These are phyloP conservation scores for Akanthomyces dipterigenus DNA, from an alignment of 2,329 filamentous ascomycete species.

Conservation along the genomic window DNA sequence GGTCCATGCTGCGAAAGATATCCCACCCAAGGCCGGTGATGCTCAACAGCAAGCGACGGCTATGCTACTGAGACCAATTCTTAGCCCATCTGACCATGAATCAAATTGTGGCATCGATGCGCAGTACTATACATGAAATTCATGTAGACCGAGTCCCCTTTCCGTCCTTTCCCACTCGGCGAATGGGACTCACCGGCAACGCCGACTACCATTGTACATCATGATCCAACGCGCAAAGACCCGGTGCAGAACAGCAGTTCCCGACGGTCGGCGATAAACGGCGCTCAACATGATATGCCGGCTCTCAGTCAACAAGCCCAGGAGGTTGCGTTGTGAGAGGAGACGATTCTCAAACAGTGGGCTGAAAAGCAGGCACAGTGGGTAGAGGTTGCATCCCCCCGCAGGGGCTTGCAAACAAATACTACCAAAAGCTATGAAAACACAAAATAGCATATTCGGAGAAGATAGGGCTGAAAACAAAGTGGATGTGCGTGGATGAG, in stretches of 20 bases:
- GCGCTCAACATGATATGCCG: neutral
- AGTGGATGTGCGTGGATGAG: neutral
- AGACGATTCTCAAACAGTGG: neutral
- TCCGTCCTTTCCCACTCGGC: neutral
- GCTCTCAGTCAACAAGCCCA: neutral
- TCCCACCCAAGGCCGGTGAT: neutral
- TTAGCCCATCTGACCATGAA: too few relatives aligned
- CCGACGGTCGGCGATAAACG: neutral
- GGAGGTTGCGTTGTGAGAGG: neutral
- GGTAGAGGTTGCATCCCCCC: neutral
- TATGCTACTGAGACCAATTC: neutral
- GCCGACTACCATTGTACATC: neutral
- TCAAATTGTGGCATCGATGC: neutral
- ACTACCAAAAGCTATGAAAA: neutral
- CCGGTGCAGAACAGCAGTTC: neutral
- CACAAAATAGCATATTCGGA: neutral
- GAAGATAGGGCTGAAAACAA: neutral
- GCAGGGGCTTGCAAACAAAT: neutral
- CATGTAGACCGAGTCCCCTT: neutral
- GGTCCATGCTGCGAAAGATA: constrained; percentile 1
- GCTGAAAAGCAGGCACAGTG: neutral
- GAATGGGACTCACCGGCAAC: neutral
- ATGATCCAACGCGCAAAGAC: neutral
- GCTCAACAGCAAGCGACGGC: neutral
- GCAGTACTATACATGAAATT: too few relatives aligned